These are phyloP conservation scores for Eimeria praecox DNA, from an alignment of 169 alveolate genomes.

Conservation along the genomic window DNA sequence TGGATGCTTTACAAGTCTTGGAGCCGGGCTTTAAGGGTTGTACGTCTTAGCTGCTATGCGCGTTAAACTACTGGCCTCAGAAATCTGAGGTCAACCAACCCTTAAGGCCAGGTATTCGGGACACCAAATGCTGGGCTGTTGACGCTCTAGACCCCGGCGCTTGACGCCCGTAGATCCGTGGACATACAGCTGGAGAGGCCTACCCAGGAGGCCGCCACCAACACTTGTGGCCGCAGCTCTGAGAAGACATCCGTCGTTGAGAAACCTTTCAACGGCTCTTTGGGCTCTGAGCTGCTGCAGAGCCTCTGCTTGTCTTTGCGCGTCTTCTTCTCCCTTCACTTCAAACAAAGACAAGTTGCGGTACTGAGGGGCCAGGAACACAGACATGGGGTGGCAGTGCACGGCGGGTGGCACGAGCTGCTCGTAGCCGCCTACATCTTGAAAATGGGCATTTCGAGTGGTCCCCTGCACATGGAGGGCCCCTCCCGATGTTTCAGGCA, in stretches of 20 bases:
- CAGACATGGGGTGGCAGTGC: slow-evolving; percentile 50
- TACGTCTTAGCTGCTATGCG: background rate
- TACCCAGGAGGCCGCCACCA: slow-evolving; percentile 84
- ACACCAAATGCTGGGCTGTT: background rate
- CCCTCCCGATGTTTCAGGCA: slow-evolving; percentile 58
- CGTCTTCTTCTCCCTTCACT: slow-evolving; percentile 12
- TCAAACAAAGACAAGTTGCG: slow-evolving; percentile 29
- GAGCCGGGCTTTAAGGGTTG: background rate
- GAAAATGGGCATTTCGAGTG: background rate
- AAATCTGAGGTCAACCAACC: background rate
- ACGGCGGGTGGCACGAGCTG: background rate
- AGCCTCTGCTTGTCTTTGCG: background rate
- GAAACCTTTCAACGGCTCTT: slow-evolving; percentile 57
- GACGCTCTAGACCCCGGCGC: background rate
- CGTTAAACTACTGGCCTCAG: background rate
- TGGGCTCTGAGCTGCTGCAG: slow-evolving; percentile 68
- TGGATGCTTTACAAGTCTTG: background rate
- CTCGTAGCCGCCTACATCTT: background rate
- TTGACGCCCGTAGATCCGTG: background rate
- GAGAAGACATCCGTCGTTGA: slow-evolving; percentile 80
- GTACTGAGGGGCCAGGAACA: slow-evolving; percentile 48
- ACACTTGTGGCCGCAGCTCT: slow-evolving; percentile 75
- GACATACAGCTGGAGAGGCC: background rate
- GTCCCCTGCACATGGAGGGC: background rate
- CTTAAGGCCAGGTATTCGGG: background rate